Conservation (phyloP, 495 filamentous ascomycete genomes). For the Talaromyces adpressus region DNA sequence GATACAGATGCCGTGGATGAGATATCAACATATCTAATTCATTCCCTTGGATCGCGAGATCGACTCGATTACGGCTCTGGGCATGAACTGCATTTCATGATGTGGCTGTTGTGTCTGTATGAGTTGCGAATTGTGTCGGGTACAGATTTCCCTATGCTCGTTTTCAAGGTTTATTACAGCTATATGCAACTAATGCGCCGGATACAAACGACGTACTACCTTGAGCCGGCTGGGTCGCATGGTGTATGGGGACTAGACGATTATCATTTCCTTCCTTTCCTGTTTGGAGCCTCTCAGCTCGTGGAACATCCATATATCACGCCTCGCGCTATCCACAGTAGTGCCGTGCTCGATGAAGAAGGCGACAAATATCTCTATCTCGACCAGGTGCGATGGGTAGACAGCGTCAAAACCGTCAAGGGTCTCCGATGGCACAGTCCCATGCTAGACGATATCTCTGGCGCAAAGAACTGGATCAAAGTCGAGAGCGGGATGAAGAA, state of each 20-base stretch:
- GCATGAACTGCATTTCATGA: slow-evolving; percentile 92
- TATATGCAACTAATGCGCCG: slow-evolving; percentile 77
- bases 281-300: slow-evolving; percentile 91
- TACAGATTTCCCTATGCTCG: slow-evolving; percentile 62
- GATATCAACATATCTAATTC: slow-evolving; percentile 68
- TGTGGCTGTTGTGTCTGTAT: slow-evolving; percentile 87
- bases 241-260: slow-evolving; percentile 97
- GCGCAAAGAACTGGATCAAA: slow-evolving; percentile 86
- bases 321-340: slow-evolving; percentile 79
- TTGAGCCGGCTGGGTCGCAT: slow-evolving; percentile 93
- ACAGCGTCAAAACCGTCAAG: slow-evolving; percentile 92
- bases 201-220: slow-evolving; percentile 84
- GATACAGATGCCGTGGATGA: slow-evolving; percentile 55
- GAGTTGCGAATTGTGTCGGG: slow-evolving; percentile 60
- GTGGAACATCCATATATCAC: slow-evolving; percentile 82
- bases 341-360: slow-evolving; percentile 78
- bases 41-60: slow-evolving; percentile 76
- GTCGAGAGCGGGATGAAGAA: slow-evolving; percentile 90
- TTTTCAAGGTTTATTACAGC: slow-evolving; percentile 69
- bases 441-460: slow-evolving; percentile 96
- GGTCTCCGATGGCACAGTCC: slow-evolving; percentile 95
- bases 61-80: slow-evolving; percentile 97
- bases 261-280: slow-evolving; percentile 93
- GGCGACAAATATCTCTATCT: slow-evolving; percentile 79
- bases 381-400: slow-evolving; percentile 87